phyloP scores from a whole-genome alignment of 2,329 filamentous ascomycete species.

The Diplodia corticola region DNA sequence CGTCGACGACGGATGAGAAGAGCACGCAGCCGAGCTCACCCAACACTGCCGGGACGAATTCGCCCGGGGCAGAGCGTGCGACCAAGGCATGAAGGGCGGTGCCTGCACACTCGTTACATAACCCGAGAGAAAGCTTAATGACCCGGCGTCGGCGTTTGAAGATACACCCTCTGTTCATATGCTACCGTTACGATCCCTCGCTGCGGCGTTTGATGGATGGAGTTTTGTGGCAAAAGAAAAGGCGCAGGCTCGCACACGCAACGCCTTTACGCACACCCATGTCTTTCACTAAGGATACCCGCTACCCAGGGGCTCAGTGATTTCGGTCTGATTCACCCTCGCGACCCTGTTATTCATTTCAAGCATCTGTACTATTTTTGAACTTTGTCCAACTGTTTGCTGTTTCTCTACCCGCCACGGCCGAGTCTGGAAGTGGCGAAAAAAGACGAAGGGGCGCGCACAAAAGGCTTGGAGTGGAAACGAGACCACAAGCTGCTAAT shows the following conservation, averaged over 20 bases:
- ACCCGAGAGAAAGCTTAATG: background rate
- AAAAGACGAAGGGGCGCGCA: conserved; percentile 14
- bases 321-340: conserved; percentile 8
- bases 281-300: conserved; percentile 22
- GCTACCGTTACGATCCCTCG: conserved; percentile 17
- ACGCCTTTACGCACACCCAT: conserved; percentile 18
- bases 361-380: conserved; percentile 22
- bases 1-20: conserved; percentile 19
- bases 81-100: background rate
- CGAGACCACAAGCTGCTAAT: background rate
- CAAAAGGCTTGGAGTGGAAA: conserved; percentile 3
- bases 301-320: conserved; percentile 16
- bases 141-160: conserved; percentile 21
- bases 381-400: background rate
- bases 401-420: background rate
- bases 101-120: conserved; percentile 7
- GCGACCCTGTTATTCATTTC: background rate
- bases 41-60: conserved; percentile 3
- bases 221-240: conserved; percentile 20
- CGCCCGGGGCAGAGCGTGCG: background rate
- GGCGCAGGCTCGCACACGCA: background rate
- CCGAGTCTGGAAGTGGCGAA: conserved; percentile 1
- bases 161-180: conserved; percentile 21
- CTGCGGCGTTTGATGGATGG: conserved; percentile 22
- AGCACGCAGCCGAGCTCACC: conserved; percentile 20